Conservation (phyloP, 139 green algal genomes). For the Micractinium conductrix region DNA sequence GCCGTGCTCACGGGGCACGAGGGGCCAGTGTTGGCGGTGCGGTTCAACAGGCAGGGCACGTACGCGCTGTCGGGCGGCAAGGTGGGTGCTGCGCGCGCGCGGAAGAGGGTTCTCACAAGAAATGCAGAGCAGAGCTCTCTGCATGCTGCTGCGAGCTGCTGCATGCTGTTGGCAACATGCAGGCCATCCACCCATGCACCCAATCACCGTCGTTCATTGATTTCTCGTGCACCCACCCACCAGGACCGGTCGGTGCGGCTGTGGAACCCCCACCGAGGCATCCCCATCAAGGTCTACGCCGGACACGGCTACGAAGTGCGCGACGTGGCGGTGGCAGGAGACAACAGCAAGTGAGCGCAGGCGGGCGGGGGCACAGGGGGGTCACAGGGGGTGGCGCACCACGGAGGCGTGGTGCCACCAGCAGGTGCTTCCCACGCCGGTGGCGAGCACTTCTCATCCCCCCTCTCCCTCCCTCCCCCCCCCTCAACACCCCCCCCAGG, state of each 20-base stretch:
- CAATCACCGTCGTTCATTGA: too few species aligned
- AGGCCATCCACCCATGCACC: too few species aligned
- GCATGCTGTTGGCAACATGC: too few species aligned
- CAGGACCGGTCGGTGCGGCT: slow-evolving; percentile 87
- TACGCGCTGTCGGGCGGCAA: slow-evolving; percentile 91
- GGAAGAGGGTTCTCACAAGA: too few species aligned
- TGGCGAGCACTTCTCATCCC: background rate
- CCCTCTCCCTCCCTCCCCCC: too few species aligned
- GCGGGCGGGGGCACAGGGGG: too few species aligned
- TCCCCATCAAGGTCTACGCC: slow-evolving; percentile 84
- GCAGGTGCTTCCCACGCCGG: background rate
- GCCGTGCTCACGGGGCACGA: slow-evolving; percentile 75
- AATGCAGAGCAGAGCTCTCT: too few species aligned
- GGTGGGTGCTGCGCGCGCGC: too few species aligned
- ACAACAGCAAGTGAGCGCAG: slow-evolving; percentile 85
- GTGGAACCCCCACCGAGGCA: slow-evolving; percentile 87
- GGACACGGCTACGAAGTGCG: slow-evolving; percentile 93
- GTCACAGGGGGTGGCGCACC: too few species aligned
- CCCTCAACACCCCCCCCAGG: slow-evolving; percentile 32
- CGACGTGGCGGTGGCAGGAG: slow-evolving; percentile 67
- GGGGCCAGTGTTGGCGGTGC: slow-evolving; percentile 83
- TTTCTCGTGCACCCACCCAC: too few species aligned
- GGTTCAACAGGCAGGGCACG: slow-evolving; percentile 83
- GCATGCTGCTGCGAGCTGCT: background rate
- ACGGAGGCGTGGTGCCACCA: too few species aligned